These are phyloP conservation scores for Aspergillus sp. DNA, from an alignment of 2,329 filamentous ascomycete species.

Conservation along the genomic window DNA sequence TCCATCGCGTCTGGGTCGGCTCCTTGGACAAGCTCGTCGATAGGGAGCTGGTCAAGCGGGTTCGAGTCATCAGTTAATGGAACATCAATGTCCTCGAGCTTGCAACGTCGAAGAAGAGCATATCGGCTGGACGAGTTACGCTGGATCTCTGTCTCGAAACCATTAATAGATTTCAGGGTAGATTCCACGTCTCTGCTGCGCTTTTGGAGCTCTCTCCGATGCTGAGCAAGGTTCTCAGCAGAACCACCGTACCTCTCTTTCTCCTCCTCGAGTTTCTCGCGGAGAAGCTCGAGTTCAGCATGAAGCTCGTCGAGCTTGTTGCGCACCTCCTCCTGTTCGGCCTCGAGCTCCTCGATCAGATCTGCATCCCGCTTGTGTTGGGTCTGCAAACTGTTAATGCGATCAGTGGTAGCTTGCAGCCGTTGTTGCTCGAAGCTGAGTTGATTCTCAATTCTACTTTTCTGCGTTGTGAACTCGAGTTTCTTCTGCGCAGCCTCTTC, in stretches of 20 bases:
- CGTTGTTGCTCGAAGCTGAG: constrained; percentile 68
- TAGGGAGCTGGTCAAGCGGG: constrained; percentile 76
- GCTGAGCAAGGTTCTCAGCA: constrained; percentile 73
- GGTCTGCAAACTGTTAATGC: constrained; percentile 68
- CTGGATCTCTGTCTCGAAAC: constrained; percentile 81
- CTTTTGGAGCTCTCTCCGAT: constrained; percentile 77
- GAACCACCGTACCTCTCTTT: constrained; percentile 68
- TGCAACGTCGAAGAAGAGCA: constrained; percentile 79
- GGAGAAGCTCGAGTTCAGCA: constrained; percentile 74
- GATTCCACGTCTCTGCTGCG: constrained; percentile 80
- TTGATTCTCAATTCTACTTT: constrained; percentile 60
- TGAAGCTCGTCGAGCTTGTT: constrained; percentile 69
- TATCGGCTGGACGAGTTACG: constrained; percentile 83
- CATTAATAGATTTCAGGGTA: constrained; percentile 70
- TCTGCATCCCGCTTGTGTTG: constrained; percentile 65
- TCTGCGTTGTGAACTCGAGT: constrained; percentile 80
- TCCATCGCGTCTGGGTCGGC: constrained; percentile 88
- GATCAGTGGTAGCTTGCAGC: constrained; percentile 66
- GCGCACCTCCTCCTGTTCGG: constrained; percentile 72
- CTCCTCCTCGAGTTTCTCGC: constrained; percentile 68
- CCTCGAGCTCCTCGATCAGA: constrained; percentile 68
- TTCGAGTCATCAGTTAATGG: constrained; percentile 72
- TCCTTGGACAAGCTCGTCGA: constrained; percentile 74
- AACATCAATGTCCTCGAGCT: constrained; percentile 87
- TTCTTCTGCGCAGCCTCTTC: constrained; percentile 87